A percentile compares a stretch with the other conserved stretches of the same genome.
These are phyloP conservation scores for Penicillium subrubescens DNA, from an alignment of 495 filamentous ascomycete species.

Conservation along the genomic window DNA sequence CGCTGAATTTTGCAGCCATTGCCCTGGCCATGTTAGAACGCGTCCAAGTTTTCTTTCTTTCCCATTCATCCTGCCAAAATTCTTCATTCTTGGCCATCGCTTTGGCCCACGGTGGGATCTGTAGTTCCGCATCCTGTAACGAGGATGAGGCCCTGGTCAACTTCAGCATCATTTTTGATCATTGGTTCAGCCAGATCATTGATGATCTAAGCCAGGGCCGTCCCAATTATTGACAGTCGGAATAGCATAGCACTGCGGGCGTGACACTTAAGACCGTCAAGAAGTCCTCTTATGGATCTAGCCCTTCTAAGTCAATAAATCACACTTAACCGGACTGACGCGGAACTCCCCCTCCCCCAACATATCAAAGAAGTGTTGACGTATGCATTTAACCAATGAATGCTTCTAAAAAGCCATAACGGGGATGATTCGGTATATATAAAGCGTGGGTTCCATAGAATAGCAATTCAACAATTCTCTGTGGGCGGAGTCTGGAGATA, in stretches of 20 bases:
- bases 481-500: conserved; percentile 18
- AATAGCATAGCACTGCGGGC: background rate
- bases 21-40: too few relatives aligned
- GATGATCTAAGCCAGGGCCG: too few relatives aligned
- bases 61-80: too few relatives aligned
- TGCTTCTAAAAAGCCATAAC: too few relatives aligned
- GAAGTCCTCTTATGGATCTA: conserved; percentile 15
- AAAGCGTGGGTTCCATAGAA: background rate
- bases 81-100: too few relatives aligned
- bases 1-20: too few relatives aligned
- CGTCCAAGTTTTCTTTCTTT: too few relatives aligned
- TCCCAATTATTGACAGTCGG: background rate
- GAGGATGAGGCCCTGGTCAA: background rate
- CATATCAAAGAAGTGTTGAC: conserved; percentile 13
- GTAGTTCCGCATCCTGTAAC: background rate
- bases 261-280: background rate
- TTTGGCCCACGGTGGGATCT: too few relatives aligned
- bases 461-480: background rate
- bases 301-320: conserved; percentile 16
- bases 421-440: background rate
- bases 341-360: conserved; percentile 14
- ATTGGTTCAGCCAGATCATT: too few relatives aligned
- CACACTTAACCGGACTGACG: conserved; percentile 12
- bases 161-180: background rate
- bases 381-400: conserved; percentile 8